Percentiles rank a stretch among this genome's conserved stretches.
Conservation (phyloP, 192 early-diverging fungal species). For the Funneliformis geosporum region DNA sequence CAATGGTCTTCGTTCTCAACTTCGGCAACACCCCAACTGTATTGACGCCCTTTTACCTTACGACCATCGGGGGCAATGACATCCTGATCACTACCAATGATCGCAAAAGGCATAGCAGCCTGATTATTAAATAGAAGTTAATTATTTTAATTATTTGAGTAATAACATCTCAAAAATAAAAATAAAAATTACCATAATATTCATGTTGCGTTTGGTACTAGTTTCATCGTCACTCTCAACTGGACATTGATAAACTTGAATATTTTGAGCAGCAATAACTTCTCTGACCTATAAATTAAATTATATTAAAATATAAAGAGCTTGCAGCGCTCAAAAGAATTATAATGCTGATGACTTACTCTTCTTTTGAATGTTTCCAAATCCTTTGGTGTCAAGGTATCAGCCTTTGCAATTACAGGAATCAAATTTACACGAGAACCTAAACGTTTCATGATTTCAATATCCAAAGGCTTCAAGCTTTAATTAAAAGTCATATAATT, state of each 20-base stretch:
- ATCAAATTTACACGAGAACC: slow-evolving; percentile 96
- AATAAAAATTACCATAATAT: slow-evolving; percentile 60
- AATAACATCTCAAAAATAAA: neutral
- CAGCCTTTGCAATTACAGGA: slow-evolving; percentile 97
- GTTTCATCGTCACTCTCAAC: slow-evolving; percentile 87
- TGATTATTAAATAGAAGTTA: slow-evolving; percentile 31
- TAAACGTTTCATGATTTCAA: slow-evolving; percentile 97
- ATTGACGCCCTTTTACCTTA: slow-evolving; percentile 92
- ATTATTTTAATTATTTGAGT: slow-evolving; percentile 13
- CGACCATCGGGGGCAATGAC: slow-evolving; percentile 82
- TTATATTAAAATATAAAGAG: neutral
- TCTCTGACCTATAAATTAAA: slow-evolving; percentile 70
- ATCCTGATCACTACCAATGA: slow-evolving; percentile 90
- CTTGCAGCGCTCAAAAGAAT: neutral
- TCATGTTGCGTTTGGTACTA: slow-evolving; percentile 76
- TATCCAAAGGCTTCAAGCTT: slow-evolving; percentile 87
- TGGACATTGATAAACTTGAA: slow-evolving; percentile 87
- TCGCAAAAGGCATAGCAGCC: slow-evolving; percentile 92
- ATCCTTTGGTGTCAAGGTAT: slow-evolving; percentile 92
- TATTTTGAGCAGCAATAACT: slow-evolving; percentile 88
- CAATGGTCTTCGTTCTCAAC: slow-evolving; percentile 99
- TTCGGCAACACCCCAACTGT: slow-evolving; percentile 98
- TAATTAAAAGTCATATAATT: neutral
- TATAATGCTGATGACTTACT: slow-evolving; percentile 47
- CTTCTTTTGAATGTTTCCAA: slow-evolving; percentile 94